Base-by-base conservation (phyloP, 2,329 filamentous ascomycete species). In the Trichoderma sp. region DNA sequence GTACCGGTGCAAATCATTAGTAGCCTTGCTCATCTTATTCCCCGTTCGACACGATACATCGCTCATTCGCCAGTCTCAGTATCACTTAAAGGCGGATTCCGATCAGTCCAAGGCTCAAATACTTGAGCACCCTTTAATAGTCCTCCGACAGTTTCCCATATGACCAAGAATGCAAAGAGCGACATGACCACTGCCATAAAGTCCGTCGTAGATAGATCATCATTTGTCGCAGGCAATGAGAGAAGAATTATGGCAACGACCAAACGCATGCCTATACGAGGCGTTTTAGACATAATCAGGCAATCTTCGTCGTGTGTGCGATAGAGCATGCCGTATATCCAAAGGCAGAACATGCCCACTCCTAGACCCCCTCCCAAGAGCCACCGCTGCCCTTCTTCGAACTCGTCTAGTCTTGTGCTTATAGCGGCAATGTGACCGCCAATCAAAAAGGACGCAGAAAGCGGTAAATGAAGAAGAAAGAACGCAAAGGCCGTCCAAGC, bases 321-420 rank as follows among this genome's bases (percentile, higher is more conserved):
- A 79, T 86, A 86, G 33, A 87, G 78, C 78, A 87, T 80, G 8
- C 84, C 84, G 71, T 85, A 85, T 0, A 83, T 71, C 82, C 84
- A 86, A 6, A 88, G 80, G 74, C 85, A 87, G 63, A 87, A 81
- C 81, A 87, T 81, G 18, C 86, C 86, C 2, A 85, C 81, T 2
- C 85, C 86, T 0, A 88, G 82, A 2, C 86, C 86, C 35, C 84
- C 86, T 21, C 87, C 86, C 1, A 88, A 82, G 4, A 88, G 81
- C 87, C 87, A 88, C n/a, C 84, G 82, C 77, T 88, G 84, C 0
- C 84, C 83, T 3, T 83, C 80, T 41, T 85, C 84, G 68, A 87
- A 84, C 21, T 85, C 80, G 1, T 86, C 79, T 41, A 84, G 77
- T 2, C 80, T 79, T 0, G 85, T 84, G 53, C 84, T 86, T 2